phyloP scores from a whole-genome alignment of 2,329 filamentous ascomycete species.

The Hypoxylon sp. region DNA sequence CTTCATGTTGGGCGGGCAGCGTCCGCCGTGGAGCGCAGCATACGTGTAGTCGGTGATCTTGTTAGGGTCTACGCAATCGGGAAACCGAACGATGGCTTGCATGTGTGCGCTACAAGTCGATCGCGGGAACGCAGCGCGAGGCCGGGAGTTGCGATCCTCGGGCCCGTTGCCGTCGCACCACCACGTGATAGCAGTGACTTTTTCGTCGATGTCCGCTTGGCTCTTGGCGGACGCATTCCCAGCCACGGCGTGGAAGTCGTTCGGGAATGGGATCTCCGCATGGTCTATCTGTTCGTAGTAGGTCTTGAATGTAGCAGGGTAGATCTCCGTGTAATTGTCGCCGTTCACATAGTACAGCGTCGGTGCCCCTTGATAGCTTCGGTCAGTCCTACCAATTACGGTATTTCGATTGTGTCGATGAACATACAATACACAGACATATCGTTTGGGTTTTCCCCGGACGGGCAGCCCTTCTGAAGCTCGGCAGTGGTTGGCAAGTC shows the following conservation, averaged over 20 bases:
- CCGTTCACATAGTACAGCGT: conserved; percentile 61
- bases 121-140: conserved; percentile 53
- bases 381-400: conserved; percentile 11
- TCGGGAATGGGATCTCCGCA: conserved; percentile 63
- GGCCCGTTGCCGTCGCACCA: conserved; percentile 57
- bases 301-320: conserved; percentile 60
- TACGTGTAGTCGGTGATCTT: conserved; percentile 49
- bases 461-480: conserved; percentile 50
- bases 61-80: conserved; percentile 59
- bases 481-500: conserved; percentile 51
- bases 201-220: conserved; percentile 53
- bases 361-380: conserved; percentile 57
- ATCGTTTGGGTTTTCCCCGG: conserved; percentile 52
- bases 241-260: conserved; percentile 60
- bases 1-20: conserved; percentile 54
- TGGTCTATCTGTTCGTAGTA: conserved; percentile 63
- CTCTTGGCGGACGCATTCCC: conserved; percentile 59
- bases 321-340: conserved; percentile 57
- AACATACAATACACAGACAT: conserved; percentile 51
- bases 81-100: conserved; percentile 62
- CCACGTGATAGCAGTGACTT: conserved; percentile 54
- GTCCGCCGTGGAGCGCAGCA: conserved; percentile 22
- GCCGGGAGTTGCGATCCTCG: conserved; percentile 50
- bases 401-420: conserved; percentile 5
- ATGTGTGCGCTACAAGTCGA: conserved; percentile 60